Base-by-base conservation (phyloP, 2,329 filamentous ascomycete species). In the Claviceps sp. region DNA sequence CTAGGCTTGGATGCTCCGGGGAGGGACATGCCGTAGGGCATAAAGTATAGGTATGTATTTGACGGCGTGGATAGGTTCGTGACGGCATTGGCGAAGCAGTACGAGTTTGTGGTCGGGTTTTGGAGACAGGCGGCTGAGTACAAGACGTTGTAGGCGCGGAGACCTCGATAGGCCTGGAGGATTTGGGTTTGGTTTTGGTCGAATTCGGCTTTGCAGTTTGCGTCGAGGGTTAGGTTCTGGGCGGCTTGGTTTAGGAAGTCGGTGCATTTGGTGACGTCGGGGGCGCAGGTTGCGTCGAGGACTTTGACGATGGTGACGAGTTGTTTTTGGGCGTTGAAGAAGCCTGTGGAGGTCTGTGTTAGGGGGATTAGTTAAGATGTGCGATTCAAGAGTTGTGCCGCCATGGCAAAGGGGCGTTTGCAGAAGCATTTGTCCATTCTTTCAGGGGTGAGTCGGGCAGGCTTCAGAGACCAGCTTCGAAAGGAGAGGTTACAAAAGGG, bases 41-140 rank as follows among this genome's bases (percentile, higher is more conserved):
- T 72, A 61, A 85, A 91, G 70, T 96, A 98, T 38, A 93, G 76
- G 62, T 90, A 91, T 37, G 81, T 77, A 64, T 93, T 85, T 36
- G 81, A 79, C 0, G 85, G 74, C 8, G 79, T 84, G 22, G 79
- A 78, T 5, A 71, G 65, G 67, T 95, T 95, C 47, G 86, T 89
- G 54, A 90, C 81, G 48, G 91, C 89, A 59, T 87, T 84, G 58
- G 87, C 87, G 65, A 89, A 96, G 71, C 81, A 85, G 72, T 91
- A 96, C 58, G 81, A 77, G 49, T 74, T 74, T 1, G 81, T 82
- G 0, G 72, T 67, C 0, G 79, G 73, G 62, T 87, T 79, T 54
- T 80, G 81, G 20, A 95, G 76, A 64, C 93, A 98, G 6, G 85
- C 85, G 3, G 89, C 88, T 48, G 80, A 76, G 70, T 91, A 95